These are phyloP conservation scores for Pseudocercospora macadamiae DNA, from an alignment of 2,329 filamentous ascomycete species.

Conservation along the genomic window DNA sequence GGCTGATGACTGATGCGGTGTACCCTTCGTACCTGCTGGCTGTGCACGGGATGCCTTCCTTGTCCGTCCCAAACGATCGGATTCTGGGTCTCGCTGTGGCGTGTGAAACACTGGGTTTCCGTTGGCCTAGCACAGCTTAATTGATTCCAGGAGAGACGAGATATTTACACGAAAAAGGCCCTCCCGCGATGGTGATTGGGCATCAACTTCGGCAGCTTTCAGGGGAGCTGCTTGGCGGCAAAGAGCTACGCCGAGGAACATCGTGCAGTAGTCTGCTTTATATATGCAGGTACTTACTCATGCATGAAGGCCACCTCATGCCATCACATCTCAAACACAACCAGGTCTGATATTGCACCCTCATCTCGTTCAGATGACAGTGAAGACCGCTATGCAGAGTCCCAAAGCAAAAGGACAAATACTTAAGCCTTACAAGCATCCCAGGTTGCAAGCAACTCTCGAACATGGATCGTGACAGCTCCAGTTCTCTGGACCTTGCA, in stretches of 20 bases:
- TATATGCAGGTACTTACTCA: neutral
- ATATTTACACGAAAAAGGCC: neutral
- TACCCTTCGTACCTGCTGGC: no score
- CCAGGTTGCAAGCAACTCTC: no score
- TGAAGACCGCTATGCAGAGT: neutral
- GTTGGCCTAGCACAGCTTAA: neutral
- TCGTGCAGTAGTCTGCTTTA: neutral
- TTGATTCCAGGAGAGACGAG: neutral
- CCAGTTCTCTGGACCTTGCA: no score
- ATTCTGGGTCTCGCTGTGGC: neutral
- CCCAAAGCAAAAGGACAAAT: neutral
- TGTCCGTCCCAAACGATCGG: neutral
- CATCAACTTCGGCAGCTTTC: no score
- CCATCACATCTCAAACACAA: neutral
- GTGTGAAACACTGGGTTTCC: slow-evolving; percentile 8
- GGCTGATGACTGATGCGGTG: slow-evolving; percentile 4
- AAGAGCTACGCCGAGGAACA: neutral
- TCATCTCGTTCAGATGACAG: neutral
- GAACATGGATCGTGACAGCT: neutral
- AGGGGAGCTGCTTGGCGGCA: neutral
- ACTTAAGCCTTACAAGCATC: neutral
- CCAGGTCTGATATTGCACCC: neutral
- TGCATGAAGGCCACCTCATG: neutral
- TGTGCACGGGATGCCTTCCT: neutral
- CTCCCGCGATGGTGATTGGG: slow-evolving; percentile 1